A percentile compares a stretch with the other conserved stretches of the same genome.
These are phyloP conservation scores for Elaeagnus macrophylla DNA, from an alignment of 306 rosid genomes.

Conservation along the genomic window DNA sequence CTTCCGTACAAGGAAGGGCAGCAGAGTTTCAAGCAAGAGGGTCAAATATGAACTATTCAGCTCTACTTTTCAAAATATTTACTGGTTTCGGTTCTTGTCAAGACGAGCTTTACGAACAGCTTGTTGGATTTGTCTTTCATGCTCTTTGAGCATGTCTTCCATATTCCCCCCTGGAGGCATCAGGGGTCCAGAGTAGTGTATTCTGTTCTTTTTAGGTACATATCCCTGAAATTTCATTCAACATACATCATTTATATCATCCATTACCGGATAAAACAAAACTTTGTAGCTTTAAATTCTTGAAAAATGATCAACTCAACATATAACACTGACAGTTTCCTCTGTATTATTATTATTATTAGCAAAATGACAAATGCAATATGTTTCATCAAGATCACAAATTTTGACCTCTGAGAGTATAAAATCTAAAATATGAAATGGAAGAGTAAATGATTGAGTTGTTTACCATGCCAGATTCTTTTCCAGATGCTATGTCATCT, in stretches of 20 bases:
- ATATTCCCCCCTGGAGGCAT: conserved; percentile 49
- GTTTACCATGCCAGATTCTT: too few relatives aligned
- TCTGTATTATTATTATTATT: too few relatives aligned
- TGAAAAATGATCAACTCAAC: conserved; percentile 7
- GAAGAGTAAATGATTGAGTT: too few relatives aligned
- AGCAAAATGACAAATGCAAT: too few relatives aligned
- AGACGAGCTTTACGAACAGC: conserved; percentile 69
- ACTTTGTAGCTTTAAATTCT: conserved; percentile 18
- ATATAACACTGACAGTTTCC: too few relatives aligned
- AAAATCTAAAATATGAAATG: too few relatives aligned
- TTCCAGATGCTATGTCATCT: too few relatives aligned
- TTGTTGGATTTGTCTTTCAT: conserved; percentile 61
- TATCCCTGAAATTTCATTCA: conserved; percentile 31
- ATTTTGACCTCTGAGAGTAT: too few relatives aligned
- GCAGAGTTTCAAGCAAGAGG: too few relatives aligned
- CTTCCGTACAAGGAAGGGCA: too few relatives aligned
- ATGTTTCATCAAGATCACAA: too few relatives aligned
- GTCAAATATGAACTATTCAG: too few relatives aligned
- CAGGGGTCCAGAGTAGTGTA: conserved; percentile 68
- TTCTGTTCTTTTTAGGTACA: conserved; percentile 33
- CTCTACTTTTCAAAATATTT: conserved; percentile 17
- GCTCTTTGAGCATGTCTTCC: conserved; percentile 73
- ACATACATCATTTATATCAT: conserved; percentile 10
- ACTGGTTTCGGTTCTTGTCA: conserved; percentile 43
- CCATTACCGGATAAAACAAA: not conserved